Conservation (phyloP, 1,139 yeast species). For the Ogataea hybrid region DNA sequence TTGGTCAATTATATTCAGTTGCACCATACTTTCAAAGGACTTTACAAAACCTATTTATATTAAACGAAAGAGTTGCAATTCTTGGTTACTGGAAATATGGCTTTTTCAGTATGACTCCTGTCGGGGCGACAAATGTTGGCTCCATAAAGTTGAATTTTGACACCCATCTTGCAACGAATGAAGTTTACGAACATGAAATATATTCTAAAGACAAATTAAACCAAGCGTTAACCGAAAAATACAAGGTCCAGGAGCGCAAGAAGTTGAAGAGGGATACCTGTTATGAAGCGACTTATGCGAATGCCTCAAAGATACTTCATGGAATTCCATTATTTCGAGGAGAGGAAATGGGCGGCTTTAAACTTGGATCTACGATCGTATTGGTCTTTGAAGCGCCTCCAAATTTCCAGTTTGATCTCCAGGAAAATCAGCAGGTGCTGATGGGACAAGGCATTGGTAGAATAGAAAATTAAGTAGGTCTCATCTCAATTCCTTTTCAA, state of each 20-base stretch:
- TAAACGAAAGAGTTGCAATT: slow-evolving; percentile 93
- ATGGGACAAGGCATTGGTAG: slow-evolving; percentile 84
- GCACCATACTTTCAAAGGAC: slow-evolving; percentile 95
- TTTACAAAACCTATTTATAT: slow-evolving; percentile 79
- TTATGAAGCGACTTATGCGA: slow-evolving; percentile 89
- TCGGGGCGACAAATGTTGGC: slow-evolving; percentile 99
- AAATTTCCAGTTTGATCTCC: slow-evolving; percentile 66
- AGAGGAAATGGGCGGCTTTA: slow-evolving; percentile 96
- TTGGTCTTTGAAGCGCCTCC: slow-evolving; percentile 93
- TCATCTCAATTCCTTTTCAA: no score
- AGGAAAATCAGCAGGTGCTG: slow-evolving; percentile 72
- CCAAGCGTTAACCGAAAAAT: slow-evolving; percentile 6
- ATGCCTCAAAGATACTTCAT: slow-evolving; percentile 74
- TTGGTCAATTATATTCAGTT: slow-evolving; percentile 93
- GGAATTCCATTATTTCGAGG: slow-evolving; percentile 92
- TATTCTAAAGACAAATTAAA: slow-evolving; percentile 27
- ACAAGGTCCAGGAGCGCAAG: slow-evolving; percentile 26
- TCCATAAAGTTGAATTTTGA: slow-evolving; percentile 91
- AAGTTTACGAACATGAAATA: slow-evolving; percentile 55
- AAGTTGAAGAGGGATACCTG: slow-evolving; percentile 72
- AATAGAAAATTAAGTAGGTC: neutral
- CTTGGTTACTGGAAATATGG: slow-evolving; percentile 97
- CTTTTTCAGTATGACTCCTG: slow-evolving; percentile 97
- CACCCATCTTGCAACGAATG: slow-evolving; percentile 84
- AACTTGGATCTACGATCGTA: slow-evolving; percentile 93